These are phyloP conservation scores for Aspergillus diversus DNA, from an alignment of 495 filamentous ascomycete genomes.

Conservation along the genomic window DNA sequence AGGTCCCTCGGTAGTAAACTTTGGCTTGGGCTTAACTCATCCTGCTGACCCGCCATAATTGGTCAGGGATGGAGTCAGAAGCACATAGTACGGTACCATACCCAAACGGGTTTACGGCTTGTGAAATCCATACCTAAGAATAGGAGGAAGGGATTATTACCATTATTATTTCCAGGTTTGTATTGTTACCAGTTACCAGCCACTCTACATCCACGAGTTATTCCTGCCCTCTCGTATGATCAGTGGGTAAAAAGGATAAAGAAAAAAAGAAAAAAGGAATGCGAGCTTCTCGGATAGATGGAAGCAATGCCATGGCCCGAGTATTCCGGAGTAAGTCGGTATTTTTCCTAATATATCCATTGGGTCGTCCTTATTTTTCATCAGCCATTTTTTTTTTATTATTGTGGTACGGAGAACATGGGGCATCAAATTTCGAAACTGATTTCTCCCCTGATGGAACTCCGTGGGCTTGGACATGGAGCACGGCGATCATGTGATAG, in stretches of 20 bases:
- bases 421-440: background rate
- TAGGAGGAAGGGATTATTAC: too few species aligned
- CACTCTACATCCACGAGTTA: too few species aligned
- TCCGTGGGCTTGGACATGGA: background rate
- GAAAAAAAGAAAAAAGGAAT: background rate
- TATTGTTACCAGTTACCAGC: too few species aligned
- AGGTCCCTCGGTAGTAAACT: background rate
- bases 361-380: background rate
- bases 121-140: background rate
- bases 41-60: background rate
- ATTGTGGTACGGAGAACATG: background rate
- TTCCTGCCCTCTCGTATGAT: too few species aligned
- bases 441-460: background rate
- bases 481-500: background rate
- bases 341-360: background rate
- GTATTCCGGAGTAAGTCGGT: too few species aligned
- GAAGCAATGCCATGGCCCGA: too few species aligned
- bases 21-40: constrained; percentile 2
- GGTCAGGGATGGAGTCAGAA: background rate
- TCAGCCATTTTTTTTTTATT: background rate
- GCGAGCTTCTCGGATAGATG: too few species aligned
- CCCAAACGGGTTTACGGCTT: background rate
- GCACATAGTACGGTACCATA: background rate
- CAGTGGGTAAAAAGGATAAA: background rate
- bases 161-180: background rate